Percentiles rank a stretch among this genome's conserved stretches.
Conservation (phyloP, 306 rosid genomes). For the Trifolium dubium region DNA sequence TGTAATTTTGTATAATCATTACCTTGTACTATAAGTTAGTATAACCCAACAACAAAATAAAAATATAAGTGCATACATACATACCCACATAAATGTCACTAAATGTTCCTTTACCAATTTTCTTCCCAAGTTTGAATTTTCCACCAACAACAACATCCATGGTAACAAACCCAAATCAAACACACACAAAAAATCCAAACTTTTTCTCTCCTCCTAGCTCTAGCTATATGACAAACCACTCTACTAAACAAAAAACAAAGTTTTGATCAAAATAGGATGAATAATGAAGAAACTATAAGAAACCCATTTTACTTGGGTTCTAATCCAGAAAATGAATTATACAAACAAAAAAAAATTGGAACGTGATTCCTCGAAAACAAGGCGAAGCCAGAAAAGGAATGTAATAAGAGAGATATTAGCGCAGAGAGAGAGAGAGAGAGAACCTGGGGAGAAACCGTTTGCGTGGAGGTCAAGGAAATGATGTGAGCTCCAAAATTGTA, state of each 20-base stretch:
- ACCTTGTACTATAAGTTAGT: too few species aligned
- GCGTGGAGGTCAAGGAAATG: neutral
- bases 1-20: too few species aligned
- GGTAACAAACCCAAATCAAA: constrained; percentile 9
- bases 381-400: neutral
- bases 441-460: constrained; percentile 50
- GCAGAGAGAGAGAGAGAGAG: constrained; percentile 29
- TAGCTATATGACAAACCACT: too few species aligned
- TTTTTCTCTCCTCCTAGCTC: too few species aligned
- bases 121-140: constrained; percentile 82
- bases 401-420: too few species aligned
- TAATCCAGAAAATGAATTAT: too few species aligned
- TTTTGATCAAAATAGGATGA: constrained; percentile 24
- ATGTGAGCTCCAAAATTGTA: constrained; percentile 20
- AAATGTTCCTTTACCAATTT: constrained; percentile 88
- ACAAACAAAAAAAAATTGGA: too few species aligned
- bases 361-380: too few species aligned
- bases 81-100: constrained; percentile 62
- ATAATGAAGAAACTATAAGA: constrained; percentile 23
- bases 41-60: too few species aligned
- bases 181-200: constrained; percentile 46
- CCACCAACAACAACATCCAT: constrained; percentile 87
- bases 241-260: neutral
- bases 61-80: too few species aligned
- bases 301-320: neutral